Percentiles rank a stretch among this genome's conserved stretches.
Evolutionary conservation across 1,284 basidiomycete genomes (phyloP).

Genomic region (Phlebopus sp.): DNA sequence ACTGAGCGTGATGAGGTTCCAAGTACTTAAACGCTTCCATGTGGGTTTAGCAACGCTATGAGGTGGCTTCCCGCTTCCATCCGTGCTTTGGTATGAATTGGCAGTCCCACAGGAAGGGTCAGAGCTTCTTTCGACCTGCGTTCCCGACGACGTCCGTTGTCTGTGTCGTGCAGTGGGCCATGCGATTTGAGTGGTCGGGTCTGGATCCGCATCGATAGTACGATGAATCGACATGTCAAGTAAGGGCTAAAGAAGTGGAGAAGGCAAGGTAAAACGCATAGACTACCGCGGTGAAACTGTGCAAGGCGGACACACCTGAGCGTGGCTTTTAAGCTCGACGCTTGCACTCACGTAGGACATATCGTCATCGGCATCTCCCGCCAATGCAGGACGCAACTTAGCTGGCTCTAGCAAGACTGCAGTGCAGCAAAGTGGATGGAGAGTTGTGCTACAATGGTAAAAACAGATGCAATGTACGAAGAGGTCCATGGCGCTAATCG

Average conservation of each 20-base stretch:
- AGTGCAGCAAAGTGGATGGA: background rate
- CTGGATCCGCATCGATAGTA: constrained; percentile 56
- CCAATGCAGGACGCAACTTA: background rate
- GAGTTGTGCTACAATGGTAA: constrained; percentile 20
- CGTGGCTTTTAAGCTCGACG: background rate
- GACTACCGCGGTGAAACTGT: constrained; percentile 3
- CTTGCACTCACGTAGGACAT: constrained; percentile 10
- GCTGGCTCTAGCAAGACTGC: no score
- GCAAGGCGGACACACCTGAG: background rate
- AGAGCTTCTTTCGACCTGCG: constrained; percentile 21
- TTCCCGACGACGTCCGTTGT: constrained; percentile 25
- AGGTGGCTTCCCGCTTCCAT: constrained; percentile 22
- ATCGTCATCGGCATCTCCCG: constrained; percentile 25
- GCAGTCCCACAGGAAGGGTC: constrained; percentile 15
- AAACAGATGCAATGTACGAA: constrained; percentile 11
- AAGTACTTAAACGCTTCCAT: constrained; percentile 52
- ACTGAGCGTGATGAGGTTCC: constrained; percentile 73
- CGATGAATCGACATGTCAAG: constrained; percentile 50
- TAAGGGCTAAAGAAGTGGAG: constrained; percentile 1
- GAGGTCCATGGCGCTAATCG: constrained; percentile 20
- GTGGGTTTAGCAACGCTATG: constrained; percentile 18
- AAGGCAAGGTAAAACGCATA: constrained; percentile 14
- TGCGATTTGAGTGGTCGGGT: constrained; percentile 71
- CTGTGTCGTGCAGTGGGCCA: constrained; percentile 61
- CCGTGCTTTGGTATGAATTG: constrained; percentile 24